Base-by-base conservation (phyloP, 371 early-diverging fungal genomes). In the Neoconidiobolus thromboides region DNA sequence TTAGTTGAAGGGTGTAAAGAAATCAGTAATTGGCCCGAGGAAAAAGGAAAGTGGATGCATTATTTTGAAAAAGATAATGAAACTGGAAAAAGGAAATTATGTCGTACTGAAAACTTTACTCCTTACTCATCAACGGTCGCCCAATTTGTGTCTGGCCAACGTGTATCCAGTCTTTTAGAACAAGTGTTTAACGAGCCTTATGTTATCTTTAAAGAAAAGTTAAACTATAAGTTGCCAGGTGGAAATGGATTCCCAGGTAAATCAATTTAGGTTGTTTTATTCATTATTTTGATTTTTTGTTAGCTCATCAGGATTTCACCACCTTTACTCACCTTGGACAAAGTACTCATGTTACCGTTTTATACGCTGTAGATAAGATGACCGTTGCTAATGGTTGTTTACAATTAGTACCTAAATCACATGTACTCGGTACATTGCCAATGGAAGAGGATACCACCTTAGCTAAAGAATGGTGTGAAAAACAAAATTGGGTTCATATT, bases 221-320 rank as follows among this genome's bases (percentile, higher is more conserved):
- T 76, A 46, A 78, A 78, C 46, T 76, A 75, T 54, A 78, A 78
- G 66, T 63, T 76, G 1, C 71, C 76, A 4, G 78, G 78, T 48
- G 78, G 76, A 48, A 74, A 74, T 53, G 78, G 77, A 63, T 62
- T 55, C 61, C 37, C 14, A 10, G 14, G 7, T 53, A 64, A 37
- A 39, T 26, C 42, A 36, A 55, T 41, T 10, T 48, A 37, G 1
- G 58, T 48, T 56, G 10, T n/a, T 26, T 26, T 26, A 14, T 37
- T 15, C 5, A 26, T 9, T 15, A 15, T 10, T 37, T 42, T 39
- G 14, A n/a, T 52, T 65, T 63, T 3, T 75, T 76, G 55, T 69
- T 67, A 52, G 68, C 78, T 12, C 76, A 78, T 64, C 78, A 78
- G 62, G 78, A 78, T 61, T 68, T 73, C 0, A 74, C 74, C 39